Base-by-base conservation (phyloP, 2,329 filamentous ascomycete genomes). In the Neofusicoccum kwambonambiense region DNA sequence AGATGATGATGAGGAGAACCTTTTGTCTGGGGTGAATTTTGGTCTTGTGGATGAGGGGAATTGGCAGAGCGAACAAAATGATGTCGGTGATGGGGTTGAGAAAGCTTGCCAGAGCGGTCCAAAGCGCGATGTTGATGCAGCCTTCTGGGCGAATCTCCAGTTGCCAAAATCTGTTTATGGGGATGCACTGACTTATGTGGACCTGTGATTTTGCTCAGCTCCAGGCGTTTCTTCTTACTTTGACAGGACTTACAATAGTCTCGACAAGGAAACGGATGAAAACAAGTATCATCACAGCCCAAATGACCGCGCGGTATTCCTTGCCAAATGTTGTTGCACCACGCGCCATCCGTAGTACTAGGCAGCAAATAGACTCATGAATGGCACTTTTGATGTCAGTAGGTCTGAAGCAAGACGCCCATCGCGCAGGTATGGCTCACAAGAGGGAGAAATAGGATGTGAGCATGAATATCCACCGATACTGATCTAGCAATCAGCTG, bases 261-360 rank as follows among this genome's bases (percentile, higher is more conserved):
- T 44, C 19, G 9, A 39, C 11, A 11, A 58, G 1, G 17, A 58
- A 19, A 7, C 51, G 52, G 7, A 58, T 3, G 13, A 35, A 15
- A 31, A 58, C n/a, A 3, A 64, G 35, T 4, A 9, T 11, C 22
- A 58, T 42, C 8, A 58, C 5, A 3, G 11, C 7, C 17, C 52
- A 49, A 22, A 58, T 42, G 3, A 41, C 9, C 15, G 12, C 7
- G 3, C 51, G 62, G 22, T 44, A 64, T 4, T n/a, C 17, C 11
- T 34, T 42, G 6, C 62, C 62, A 35, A 64, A 64, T 11, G 62
- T 57, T 3, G 62, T 50, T 12, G 50, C 62, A 19, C 62, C 62
- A 3, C 50, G 41, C 35, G 42, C 39, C 42, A 64, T 58, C 7
- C 62, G 52, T 2, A 64, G 35, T 12, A 49, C 19, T 11, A 64